Evolutionary conservation across 1,139 yeast genomes (phyloP).

Genomic region (Taphrina deformans): DNA sequence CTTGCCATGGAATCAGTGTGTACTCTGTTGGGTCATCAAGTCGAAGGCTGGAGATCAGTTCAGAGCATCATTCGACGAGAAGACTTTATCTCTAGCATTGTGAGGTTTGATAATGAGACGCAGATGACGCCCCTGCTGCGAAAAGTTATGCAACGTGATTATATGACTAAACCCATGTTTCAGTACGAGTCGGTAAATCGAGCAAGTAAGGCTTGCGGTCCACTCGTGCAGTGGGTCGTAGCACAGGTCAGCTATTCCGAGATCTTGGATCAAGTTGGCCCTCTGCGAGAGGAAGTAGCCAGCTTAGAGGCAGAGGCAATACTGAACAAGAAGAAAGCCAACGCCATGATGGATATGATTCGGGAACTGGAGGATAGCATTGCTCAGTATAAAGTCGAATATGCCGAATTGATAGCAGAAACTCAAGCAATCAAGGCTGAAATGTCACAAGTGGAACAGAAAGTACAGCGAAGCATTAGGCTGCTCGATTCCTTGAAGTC

Average conservation of each 20-base stretch:
- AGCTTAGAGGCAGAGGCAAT: slow-evolving; percentile 60
- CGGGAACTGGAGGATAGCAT: slow-evolving; percentile 69
- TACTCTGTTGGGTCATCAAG: slow-evolving; percentile 70
- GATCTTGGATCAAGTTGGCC: slow-evolving; percentile 70
- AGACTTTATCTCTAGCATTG: slow-evolving; percentile 82
- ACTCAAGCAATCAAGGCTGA: slow-evolving; percentile 73
- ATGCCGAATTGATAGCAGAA: slow-evolving; percentile 73
- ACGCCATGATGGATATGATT: slow-evolving; percentile 72
- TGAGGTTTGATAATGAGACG: slow-evolving; percentile 64
- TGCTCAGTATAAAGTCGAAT: slow-evolving; percentile 63
- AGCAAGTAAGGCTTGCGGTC: slow-evolving; percentile 96
- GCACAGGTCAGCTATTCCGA: slow-evolving; percentile 77
- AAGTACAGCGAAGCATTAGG: slow-evolving; percentile 62
- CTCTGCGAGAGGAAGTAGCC: slow-evolving; percentile 67
- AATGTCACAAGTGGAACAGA: slow-evolving; percentile 62
- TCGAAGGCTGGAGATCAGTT: slow-evolving; percentile 75
- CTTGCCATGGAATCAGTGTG: slow-evolving; percentile 88
- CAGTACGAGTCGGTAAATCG: slow-evolving; percentile 74
- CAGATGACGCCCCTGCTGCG: slow-evolving; percentile 60
- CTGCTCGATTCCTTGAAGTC: slow-evolving; percentile 63
- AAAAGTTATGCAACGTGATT: slow-evolving; percentile 58
- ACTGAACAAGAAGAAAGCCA: slow-evolving; percentile 65
- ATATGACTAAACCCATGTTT: slow-evolving; percentile 63
- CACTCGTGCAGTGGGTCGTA: slow-evolving; percentile 80
- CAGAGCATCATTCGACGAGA: slow-evolving; percentile 78